Base-by-base conservation (phyloP, 306 rosid species). In the Prunus padus region DNA sequence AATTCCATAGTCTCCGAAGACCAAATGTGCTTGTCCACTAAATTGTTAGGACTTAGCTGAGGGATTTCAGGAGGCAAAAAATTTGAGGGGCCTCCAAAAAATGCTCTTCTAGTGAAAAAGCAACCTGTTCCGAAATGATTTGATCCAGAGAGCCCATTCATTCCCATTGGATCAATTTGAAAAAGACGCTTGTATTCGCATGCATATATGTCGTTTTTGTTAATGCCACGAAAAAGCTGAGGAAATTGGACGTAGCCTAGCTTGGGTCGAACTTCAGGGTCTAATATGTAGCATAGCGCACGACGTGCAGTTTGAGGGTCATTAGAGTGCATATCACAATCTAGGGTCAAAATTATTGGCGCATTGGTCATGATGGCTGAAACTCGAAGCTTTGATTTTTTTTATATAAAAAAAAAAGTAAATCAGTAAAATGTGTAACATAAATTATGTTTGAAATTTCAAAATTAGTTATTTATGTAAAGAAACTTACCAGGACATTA, bases 281-380 rank as follows among this genome's bases (percentile, higher is more conserved):
- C 83, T 4, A 46, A 54, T 5, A 79, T 49, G 50, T 82, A 84
- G 46, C 90, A 87, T 2, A 87, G 72, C 0, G 14, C 80, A 8
- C 82, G 77, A 9, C 16, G 55, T n/a, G 65, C 80, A 0, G 88
- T 79, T 62, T 79, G 50, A 0, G 90, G 84, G 46, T 87, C 86
- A 16, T 84, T 87, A 1, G 90, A 84, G 46, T 70, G 82, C 62
- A 16, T 84, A 69, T 87, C 88, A 10, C 90, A 81, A 3, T 84
- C 88, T 18, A 76, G 18, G 49, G 82, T 84, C 1, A 84, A 63
- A 51, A 87, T 33, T 14, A 87, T 31, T 5, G 88, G 85, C 12
- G 90, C 84, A 64, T 87, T 87, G 16, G 64, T 84, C 85, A 87
- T 82, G 49, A 44, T 9, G 4, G 88, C 85, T 0, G 87, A 87